phyloP scores from a whole-genome alignment of 768 basidiomycete genomes.

The Xanthoconium purpureum region DNA sequence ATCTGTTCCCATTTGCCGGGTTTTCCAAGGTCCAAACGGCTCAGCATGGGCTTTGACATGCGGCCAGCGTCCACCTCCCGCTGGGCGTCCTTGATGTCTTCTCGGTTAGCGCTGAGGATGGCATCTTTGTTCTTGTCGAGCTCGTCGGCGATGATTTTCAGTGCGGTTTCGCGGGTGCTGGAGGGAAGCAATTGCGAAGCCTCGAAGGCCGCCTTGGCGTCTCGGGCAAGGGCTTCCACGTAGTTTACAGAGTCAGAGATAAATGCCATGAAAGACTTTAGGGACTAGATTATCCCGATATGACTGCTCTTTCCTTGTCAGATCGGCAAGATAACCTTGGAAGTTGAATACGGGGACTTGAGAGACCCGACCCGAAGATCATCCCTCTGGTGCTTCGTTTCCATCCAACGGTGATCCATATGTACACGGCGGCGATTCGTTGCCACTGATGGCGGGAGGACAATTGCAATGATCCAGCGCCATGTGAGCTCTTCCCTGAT shows the following conservation, averaged over 20 bases:
- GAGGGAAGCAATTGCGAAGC: constrained; percentile 77
- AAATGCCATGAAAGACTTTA: no score
- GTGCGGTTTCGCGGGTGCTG: constrained; percentile 64
- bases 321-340: no score
- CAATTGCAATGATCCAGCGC: no score
- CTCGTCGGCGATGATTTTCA: constrained; percentile 64
- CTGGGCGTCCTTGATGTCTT: constrained; percentile 81
- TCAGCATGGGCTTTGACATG: constrained; percentile 81
- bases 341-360: no score
- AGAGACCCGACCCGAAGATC: no score
- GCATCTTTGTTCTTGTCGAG: constrained; percentile 62
- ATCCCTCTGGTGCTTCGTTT: no score
- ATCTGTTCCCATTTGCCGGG: constrained; percentile 93
- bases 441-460: no score
- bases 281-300: no score
- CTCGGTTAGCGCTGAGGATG: constrained; percentile 76
- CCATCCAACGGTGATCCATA: no score
- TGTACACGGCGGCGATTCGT: no score
- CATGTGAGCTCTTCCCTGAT: no score
- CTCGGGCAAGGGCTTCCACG: constrained; percentile 65
- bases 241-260: constrained; percentile 11
- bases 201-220: constrained; percentile 83
- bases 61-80: constrained; percentile 76
- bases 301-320: no score
- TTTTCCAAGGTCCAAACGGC: constrained; percentile 74